Percentiles rank a stretch among this genome's conserved stretches.
Evolutionary conservation across 164 flowering plant species (phyloP).

Genomic region (Nelumbo lutea): DNA sequence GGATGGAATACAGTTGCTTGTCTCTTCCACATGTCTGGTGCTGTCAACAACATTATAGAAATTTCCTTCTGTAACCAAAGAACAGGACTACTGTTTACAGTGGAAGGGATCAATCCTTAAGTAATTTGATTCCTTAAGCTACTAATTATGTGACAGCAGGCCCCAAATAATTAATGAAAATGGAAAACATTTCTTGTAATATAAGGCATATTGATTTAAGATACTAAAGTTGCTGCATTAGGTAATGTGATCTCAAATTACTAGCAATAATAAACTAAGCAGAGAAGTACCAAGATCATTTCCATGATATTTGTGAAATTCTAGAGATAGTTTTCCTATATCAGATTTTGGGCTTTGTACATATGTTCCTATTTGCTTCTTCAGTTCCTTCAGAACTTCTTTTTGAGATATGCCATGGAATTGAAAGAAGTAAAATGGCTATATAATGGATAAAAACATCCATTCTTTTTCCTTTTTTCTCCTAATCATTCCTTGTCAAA

Average conservation of each 20-base stretch:
- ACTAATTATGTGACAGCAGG: no score
- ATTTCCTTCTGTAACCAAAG: neutral
- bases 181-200: no score
- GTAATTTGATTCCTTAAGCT: no score
- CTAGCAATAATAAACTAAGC: no score
- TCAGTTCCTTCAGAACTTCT: neutral
- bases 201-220: no score
- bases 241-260: no score
- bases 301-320: neutral
- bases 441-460: neutral
- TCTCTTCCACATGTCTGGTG: neutral
- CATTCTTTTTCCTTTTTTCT: neutral
- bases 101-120: no score
- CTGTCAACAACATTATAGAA: neutral
- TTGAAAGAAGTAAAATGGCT: neutral
- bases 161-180: no score
- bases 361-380: neutral
- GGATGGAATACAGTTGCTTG: neutral
- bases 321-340: neutral
- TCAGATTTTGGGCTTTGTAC: neutral
- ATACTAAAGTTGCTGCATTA: no score
- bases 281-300: no score
- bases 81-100: no score
- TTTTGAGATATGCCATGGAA: neutral
- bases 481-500: neutral